phyloP scores from a whole-genome alignment of 441 rosid species.

The Populus trichocarpa region DNA sequence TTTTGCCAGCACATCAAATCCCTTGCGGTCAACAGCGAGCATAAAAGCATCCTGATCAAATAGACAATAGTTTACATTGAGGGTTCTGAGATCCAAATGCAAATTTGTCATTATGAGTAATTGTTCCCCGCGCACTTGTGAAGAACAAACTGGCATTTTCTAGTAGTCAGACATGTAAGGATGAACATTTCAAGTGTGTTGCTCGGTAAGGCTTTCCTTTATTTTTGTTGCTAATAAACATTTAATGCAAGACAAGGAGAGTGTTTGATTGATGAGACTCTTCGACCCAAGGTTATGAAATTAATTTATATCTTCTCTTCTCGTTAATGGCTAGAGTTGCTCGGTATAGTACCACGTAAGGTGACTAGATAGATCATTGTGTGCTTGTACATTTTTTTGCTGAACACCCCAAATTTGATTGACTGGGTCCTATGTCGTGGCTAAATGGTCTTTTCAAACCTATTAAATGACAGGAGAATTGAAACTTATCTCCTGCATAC shows the following conservation, averaged over 20 bases:
- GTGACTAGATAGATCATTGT: not conserved
- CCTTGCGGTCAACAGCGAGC: conserved; percentile 68
- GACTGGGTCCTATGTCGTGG: not conserved
- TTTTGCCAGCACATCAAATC: conserved; percentile 76
- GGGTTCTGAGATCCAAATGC: not conserved
- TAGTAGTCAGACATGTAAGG: not conserved
- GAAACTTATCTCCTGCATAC: too few relatives aligned
- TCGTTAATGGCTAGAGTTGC: not conserved
- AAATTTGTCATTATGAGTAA: too few relatives aligned
- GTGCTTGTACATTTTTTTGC: not conserved
- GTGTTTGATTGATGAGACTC: not conserved
- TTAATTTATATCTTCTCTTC: too few relatives aligned
- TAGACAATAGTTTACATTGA: not conserved
- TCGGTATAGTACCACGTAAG: not conserved
- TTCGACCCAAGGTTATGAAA: not conserved
- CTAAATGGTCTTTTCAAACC: not conserved
- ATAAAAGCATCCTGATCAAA: conserved; percentile 65
- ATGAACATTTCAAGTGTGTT: not conserved
- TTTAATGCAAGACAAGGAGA: not conserved
- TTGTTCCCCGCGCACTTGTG: too few relatives aligned
- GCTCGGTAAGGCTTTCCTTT: not conserved
- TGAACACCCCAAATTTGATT: not conserved
- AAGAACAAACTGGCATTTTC: not conserved
- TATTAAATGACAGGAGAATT: too few relatives aligned
- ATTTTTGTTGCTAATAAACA: not conserved